Evolutionary conservation across 2,329 filamentous ascomycete genomes (phyloP).

Genomic region (Cladosporium sp.): DNA sequence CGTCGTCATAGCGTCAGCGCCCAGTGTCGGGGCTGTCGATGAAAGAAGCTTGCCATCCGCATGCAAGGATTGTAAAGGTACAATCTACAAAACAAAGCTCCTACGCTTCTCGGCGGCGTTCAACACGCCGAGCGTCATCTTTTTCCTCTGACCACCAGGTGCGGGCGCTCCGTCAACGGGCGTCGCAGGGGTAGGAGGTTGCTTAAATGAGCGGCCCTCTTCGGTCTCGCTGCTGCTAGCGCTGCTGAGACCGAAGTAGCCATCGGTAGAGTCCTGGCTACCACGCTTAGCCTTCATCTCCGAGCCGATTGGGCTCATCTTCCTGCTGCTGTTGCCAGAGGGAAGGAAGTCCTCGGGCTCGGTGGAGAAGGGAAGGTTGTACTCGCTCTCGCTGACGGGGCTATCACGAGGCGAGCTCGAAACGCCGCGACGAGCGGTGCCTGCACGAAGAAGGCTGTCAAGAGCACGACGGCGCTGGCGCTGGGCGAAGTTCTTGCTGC

Average conservation of each 20-base stretch:
- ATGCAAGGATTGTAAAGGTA: neutral
- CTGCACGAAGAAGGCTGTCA: slow-evolving; percentile 86
- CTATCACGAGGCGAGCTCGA: slow-evolving; percentile 65
- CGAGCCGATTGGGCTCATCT: slow-evolving; percentile 43
- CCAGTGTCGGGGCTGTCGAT: neutral
- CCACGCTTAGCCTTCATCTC: slow-evolving; percentile 43
- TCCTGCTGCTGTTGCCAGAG: slow-evolving; percentile 41
- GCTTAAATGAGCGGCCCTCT: slow-evolving; percentile 37
- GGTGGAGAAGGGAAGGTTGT: slow-evolving; percentile 65
- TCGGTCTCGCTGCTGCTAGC: slow-evolving; percentile 68
- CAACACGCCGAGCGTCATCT: slow-evolving; percentile 82
- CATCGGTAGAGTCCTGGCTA: slow-evolving; percentile 38
- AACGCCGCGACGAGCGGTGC: slow-evolving; percentile 75
- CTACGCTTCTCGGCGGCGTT: slow-evolving; percentile 89
- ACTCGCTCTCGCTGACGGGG: slow-evolving; percentile 80
- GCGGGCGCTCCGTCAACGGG: slow-evolving; percentile 77
- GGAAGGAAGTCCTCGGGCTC: slow-evolving; percentile 62
- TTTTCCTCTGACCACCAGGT: slow-evolving; percentile 84
- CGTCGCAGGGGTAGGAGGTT: slow-evolving; percentile 51
- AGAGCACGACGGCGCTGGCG: slow-evolving; percentile 91
- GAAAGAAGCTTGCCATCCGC: neutral
- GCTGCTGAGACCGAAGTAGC: slow-evolving; percentile 59
- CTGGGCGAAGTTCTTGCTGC: slow-evolving; percentile 94
- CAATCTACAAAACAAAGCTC: slow-evolving; percentile 59
- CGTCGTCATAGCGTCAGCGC: slow-evolving; percentile 10